Percentiles rank a stretch among this genome's conserved stretches.
Evolutionary conservation across 208 protist genomes (phyloP).

Genomic region (Crithidia thermophila): DNA sequence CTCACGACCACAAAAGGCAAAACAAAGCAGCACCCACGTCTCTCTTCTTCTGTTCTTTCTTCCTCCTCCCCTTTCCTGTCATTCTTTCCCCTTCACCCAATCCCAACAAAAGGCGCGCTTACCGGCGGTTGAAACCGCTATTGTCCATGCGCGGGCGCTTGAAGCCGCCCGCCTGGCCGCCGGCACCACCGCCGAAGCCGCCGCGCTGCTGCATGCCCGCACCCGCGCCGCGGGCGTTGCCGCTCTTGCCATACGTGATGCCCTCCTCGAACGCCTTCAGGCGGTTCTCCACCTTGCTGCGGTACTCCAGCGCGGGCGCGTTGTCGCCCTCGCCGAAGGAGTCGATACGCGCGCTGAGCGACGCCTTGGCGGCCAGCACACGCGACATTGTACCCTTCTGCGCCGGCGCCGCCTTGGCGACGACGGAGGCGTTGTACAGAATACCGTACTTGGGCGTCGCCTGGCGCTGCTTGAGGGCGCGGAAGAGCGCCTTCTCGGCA

Average conservation of each 20-base stretch:
- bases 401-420: slow-evolving; percentile 93
- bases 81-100: neutral
- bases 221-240: slow-evolving; percentile 84
- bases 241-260: slow-evolving; percentile 86
- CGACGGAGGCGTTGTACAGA: slow-evolving; percentile 98
- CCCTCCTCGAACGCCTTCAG: slow-evolving; percentile 92
- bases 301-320: slow-evolving; percentile 86
- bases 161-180: slow-evolving; percentile 55
- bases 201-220: slow-evolving; percentile 66
- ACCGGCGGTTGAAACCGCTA: slow-evolving; percentile 26
- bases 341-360: slow-evolving; percentile 98
- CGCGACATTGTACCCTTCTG: slow-evolving; percentile 97
- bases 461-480: slow-evolving; percentile 98
- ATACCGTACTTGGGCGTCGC: slow-evolving; percentile 99
- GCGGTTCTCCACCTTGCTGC: slow-evolving; percentile 89
- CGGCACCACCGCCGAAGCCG: slow-evolving; percentile 35
- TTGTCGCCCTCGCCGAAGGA: slow-evolving; percentile 96
- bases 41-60: neutral
- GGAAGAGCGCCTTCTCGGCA: slow-evolving; percentile 99
- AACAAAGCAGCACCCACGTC: neutral
- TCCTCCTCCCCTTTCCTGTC: neutral
- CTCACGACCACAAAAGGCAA: neutral
- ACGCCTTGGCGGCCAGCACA: slow-evolving; percentile 98
- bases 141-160: slow-evolving; percentile 50
- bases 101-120: neutral